phyloP scores from a whole-genome alignment of 768 basidiomycete genomes.

The Calocybe gangraenosa region DNA sequence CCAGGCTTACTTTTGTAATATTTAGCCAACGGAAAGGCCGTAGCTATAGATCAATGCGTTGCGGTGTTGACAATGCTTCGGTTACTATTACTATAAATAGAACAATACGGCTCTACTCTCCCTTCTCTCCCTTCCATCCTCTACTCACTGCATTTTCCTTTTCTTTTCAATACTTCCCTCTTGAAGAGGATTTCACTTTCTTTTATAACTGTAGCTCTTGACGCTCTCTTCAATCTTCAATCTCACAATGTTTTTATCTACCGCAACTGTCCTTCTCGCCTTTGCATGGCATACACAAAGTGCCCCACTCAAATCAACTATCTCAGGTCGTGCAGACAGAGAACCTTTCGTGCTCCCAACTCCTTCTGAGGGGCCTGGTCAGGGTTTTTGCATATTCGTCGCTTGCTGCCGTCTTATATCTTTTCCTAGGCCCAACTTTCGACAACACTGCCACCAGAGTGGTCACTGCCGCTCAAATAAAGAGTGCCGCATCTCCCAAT shows the following conservation, averaged over 20 bases:
- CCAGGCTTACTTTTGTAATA: no score
- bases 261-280: constrained; percentile 3
- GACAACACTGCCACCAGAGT: constrained; percentile 26
- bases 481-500: constrained; percentile 21
- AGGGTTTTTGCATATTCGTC: neutral
- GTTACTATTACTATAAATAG: neutral
- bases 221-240: neutral
- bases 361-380: constrained; percentile 19
- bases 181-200: constrained; percentile 14
- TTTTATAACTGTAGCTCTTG: neutral
- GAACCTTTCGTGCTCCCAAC: constrained; percentile 19
- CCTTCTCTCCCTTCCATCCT: neutral
- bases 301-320: constrained; percentile 3
- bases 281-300: constrained; percentile 7
- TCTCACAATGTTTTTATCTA: constrained; percentile 2
- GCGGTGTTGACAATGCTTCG: no score
- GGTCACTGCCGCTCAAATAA: constrained; percentile 23
- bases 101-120: constrained; percentile 1
- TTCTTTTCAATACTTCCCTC: constrained; percentile 8
- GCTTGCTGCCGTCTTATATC: no score
- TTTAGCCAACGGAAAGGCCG: no score
- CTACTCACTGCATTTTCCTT: neutral
- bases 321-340: constrained; percentile 6
- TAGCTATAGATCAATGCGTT: no score
- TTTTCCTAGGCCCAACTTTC: constrained; percentile 20